Percentiles rank a stretch among this genome's conserved stretches.
Evolutionary conservation across 345 rosid genomes (phyloP).

Genomic region (Geranium brycei): DNA sequence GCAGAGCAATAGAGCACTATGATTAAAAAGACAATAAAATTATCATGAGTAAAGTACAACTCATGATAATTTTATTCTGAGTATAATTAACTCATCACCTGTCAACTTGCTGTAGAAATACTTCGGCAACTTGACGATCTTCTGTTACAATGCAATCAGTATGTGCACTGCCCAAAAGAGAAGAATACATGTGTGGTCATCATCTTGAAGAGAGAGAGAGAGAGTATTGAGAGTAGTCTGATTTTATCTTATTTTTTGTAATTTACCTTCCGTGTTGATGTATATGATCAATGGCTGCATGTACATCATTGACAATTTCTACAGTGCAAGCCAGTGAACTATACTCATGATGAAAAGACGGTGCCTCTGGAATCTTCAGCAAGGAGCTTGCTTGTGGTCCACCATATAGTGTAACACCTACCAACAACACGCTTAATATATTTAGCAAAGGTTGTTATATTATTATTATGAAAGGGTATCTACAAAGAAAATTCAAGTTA

Average conservation of each 20-base stretch:
- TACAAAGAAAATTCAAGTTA: too few species aligned
- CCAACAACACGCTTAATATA: conserved; percentile 1
- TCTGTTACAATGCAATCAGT: conserved; percentile 88
- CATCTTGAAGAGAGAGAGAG: neutral
- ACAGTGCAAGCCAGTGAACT: conserved; percentile 73
- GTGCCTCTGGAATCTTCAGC: conserved; percentile 49
- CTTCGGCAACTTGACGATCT: conserved; percentile 56
- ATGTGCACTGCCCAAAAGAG: conserved; percentile 56
- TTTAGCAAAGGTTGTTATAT: too few species aligned
- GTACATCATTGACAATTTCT: conserved; percentile 79
- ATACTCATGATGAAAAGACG: conserved; percentile 68
- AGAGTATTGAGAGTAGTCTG: too few species aligned
- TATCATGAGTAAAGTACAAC: neutral
- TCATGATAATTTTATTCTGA: too few species aligned
- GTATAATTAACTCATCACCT: conserved; percentile 27
- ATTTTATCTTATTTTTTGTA: neutral
- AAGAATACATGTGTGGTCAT: neutral
- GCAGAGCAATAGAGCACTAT: neutral
- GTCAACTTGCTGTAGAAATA: conserved; percentile 74
- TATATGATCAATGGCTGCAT: conserved; percentile 74
- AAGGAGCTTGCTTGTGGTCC: conserved; percentile 61
- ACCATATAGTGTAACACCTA: conserved; percentile 72
- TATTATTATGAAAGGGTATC: too few species aligned
- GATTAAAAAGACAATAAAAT: neutral
- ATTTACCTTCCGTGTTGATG: conserved; percentile 81